Percentiles rank a stretch among this genome's conserved stretches.
phyloP scores from a whole-genome alignment of 257 asterid species.

The Oldenlandia corymbosa region DNA sequence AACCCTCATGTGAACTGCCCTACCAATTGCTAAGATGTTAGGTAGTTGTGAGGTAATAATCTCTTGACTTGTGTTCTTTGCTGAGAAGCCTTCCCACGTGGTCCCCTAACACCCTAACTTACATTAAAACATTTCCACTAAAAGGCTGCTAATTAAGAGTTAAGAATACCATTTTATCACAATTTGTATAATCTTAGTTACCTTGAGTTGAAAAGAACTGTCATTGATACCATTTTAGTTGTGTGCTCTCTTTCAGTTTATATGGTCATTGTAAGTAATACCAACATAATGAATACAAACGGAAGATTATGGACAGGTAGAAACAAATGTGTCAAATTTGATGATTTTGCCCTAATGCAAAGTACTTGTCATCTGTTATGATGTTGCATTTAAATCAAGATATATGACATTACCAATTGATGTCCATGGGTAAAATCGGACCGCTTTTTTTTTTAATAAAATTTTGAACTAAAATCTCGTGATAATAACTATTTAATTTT shows the following conservation, averaged over 20 bases:
- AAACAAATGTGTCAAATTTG: conserved; percentile 4
- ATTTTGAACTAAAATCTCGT: too few relatives aligned
- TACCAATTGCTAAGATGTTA: conserved; percentile 28
- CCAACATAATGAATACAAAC: not conserved
- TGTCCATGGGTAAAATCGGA: too few relatives aligned
- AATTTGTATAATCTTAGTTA: not conserved
- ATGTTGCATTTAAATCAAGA: not conserved
- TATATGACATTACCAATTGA: too few relatives aligned
- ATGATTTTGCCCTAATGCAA: not conserved
- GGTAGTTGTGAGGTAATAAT: conserved; percentile 20
- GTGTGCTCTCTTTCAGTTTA: not conserved
- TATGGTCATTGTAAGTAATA: not conserved
- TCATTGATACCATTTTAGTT: not conserved
- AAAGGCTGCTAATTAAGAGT: not conserved
- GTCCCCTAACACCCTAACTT: not conserved
- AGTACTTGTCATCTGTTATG: not conserved
- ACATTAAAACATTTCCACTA: not conserved
- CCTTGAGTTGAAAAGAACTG: conserved; percentile 6
- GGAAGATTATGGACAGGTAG: conserved; percentile 3
- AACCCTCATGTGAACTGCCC: conserved; percentile 31
- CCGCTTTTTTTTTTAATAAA: too few relatives aligned
- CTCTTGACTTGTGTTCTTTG: conserved; percentile 22
- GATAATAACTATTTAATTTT: too few relatives aligned
- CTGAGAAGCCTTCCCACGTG: conserved; percentile 26
- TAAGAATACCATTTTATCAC: too few relatives aligned